Evolutionary conservation across 2,329 filamentous ascomycete species (phyloP).

Genomic region (Lachnellula subtilissima): DNA sequence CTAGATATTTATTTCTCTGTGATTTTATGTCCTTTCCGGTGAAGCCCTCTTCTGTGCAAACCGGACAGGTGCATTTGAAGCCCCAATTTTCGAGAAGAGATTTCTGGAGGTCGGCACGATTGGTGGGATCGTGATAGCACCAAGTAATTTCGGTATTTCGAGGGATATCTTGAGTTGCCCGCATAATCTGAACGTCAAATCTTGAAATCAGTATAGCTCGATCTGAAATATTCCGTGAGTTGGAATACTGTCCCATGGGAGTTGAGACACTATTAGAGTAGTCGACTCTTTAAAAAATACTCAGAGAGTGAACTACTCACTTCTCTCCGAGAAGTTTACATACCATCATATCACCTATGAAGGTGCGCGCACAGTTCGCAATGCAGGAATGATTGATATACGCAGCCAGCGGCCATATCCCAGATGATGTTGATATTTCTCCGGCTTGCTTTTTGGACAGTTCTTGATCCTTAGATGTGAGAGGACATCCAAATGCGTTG

Average conservation of each 20-base stretch:
- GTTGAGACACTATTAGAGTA: too few species aligned
- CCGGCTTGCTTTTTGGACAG: neutral
- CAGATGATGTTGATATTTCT: slow-evolving; percentile 28
- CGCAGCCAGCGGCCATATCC: slow-evolving; percentile 46
- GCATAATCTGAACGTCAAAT: slow-evolving; percentile 34
- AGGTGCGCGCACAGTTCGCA: slow-evolving; percentile 41
- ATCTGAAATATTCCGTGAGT: too few species aligned
- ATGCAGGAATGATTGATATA: slow-evolving; percentile 50
- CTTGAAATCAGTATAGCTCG: too few species aligned
- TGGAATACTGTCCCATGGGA: too few species aligned
- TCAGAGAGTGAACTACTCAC: too few species aligned
- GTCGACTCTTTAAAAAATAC: too few species aligned
- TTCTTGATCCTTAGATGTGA: slow-evolving; percentile 24
- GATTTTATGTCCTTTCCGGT: neutral
- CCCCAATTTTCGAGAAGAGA: slow-evolving; percentile 33
- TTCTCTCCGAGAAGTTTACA: too few species aligned
- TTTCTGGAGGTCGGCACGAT: slow-evolving; percentile 29
- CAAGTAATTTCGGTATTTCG: slow-evolving; percentile 43
- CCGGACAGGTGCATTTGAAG: slow-evolving; percentile 38
- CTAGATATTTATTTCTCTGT: neutral
- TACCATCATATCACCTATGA: slow-evolving; percentile 49
- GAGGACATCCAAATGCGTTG: slow-evolving; percentile 40
- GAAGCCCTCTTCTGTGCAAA: slow-evolving; percentile 30
- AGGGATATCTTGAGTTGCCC: slow-evolving; percentile 40
- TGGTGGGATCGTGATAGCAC: slow-evolving; percentile 32